phyloP scores from a whole-genome alignment of 352 stramenopile genomes.

The Globisporangium ultimum region DNA sequence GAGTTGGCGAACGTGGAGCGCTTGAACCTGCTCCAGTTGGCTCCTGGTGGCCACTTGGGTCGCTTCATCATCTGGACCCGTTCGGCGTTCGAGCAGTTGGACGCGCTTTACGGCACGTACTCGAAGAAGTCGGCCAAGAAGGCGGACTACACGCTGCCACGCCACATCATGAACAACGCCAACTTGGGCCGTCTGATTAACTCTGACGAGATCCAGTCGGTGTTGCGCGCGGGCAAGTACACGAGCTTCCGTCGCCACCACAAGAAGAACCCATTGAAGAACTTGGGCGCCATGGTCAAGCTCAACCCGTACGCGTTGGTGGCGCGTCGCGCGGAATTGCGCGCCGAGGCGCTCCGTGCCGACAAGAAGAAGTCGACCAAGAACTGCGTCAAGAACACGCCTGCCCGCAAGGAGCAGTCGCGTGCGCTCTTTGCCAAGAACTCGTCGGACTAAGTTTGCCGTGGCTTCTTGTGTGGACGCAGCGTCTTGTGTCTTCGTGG shows the following conservation, averaged over 20 bases:
- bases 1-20: slow-evolving; percentile 97
- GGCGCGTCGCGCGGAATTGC: slow-evolving; percentile 87
- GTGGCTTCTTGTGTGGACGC: too few species aligned
- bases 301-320: slow-evolving; percentile 97
- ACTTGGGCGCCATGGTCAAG: slow-evolving; percentile 94
- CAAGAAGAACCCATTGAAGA: slow-evolving; percentile 98
- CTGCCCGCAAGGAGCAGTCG: slow-evolving; percentile 74
- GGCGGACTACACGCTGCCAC: slow-evolving; percentile 91
- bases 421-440: slow-evolving; percentile 82
- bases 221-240: slow-evolving; percentile 94
- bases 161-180: slow-evolving; percentile 95
- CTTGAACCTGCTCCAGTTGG: slow-evolving; percentile 97
- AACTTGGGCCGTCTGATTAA: slow-evolving; percentile 99
- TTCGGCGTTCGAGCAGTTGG: slow-evolving; percentile 96
- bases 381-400: slow-evolving; percentile 79
- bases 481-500: not conserved
- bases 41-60: slow-evolving; percentile 97
- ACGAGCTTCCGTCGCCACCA: slow-evolving; percentile 86
- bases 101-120: slow-evolving; percentile 96
- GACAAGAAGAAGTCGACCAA: slow-evolving; percentile 89
- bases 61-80: slow-evolving; percentile 99
- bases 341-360: slow-evolving; percentile 81
- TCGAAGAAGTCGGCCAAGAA: slow-evolving; percentile 90
- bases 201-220: slow-evolving; percentile 97
- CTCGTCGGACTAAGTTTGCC: slow-evolving; percentile 58